These are phyloP conservation scores for Seiridium cupressi DNA, from an alignment of 2,329 filamentous ascomycete species.

Conservation along the genomic window DNA sequence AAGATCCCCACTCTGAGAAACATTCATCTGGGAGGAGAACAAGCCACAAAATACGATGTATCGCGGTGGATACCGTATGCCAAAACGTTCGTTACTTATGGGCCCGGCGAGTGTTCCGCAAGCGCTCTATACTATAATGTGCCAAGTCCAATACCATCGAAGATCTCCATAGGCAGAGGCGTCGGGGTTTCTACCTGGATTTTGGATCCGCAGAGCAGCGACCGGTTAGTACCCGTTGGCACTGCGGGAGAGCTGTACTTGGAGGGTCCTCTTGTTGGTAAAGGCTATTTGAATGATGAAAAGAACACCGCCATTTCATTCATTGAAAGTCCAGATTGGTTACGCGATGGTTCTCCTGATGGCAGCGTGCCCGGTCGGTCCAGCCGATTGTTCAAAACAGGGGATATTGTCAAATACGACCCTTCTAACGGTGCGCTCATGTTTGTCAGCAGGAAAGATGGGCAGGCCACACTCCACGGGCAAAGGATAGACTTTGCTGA, in stretches of 20 bases:
- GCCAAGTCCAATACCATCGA: background rate
- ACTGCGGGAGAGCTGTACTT: constrained; percentile 19
- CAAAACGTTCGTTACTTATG: too few species aligned
- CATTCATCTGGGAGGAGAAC: too few species aligned
- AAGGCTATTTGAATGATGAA: constrained; percentile 42
- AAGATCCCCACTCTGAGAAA: too few species aligned
- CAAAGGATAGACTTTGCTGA: constrained; percentile 4
- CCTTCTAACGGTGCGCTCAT: constrained; percentile 24
- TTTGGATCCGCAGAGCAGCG: constrained; percentile 9
- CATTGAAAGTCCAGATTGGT: constrained; percentile 36
- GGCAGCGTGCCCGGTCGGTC: constrained; percentile 13
- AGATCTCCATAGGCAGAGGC: background rate
- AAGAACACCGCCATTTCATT: constrained; percentile 40
- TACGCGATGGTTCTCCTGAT: background rate
- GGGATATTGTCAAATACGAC: constrained; percentile 18
- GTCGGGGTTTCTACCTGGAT: constrained; percentile 5
- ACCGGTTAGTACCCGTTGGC: constrained; percentile 14
- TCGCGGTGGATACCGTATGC: too few species aligned
- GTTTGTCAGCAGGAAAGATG: constrained; percentile 13
- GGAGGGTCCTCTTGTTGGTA: constrained; percentile 36
- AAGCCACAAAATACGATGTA: too few species aligned
- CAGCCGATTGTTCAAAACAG: constrained; percentile 19
- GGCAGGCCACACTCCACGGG: constrained; percentile 6
- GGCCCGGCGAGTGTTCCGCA: too few species aligned
- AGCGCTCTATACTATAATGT: background rate